Evolutionary conservation across 768 basidiomycete genomes (phyloP).

Genomic region (Boletus insuetus): DNA sequence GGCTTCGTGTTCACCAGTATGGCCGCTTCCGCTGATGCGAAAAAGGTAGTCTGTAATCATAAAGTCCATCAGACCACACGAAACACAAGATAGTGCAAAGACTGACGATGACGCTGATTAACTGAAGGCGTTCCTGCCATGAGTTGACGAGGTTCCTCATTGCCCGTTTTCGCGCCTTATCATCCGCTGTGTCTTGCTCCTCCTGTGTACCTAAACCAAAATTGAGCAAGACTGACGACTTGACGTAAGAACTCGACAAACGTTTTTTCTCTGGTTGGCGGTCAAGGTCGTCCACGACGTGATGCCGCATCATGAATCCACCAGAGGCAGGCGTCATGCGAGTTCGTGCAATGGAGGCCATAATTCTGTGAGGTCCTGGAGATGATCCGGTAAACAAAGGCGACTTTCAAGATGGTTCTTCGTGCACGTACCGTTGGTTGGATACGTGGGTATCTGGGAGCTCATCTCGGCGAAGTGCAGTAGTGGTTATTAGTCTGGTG

Average conservation of each 20-base stretch:
- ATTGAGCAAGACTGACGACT: neutral
- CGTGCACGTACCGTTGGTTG: slow-evolving; percentile 6
- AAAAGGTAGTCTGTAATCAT: slow-evolving; percentile 52
- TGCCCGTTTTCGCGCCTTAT: slow-evolving; percentile 41
- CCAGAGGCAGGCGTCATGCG: slow-evolving; percentile 8
- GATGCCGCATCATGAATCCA: slow-evolving; percentile 19
- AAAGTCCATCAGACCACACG: neutral
- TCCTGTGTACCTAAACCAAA: slow-evolving; percentile 40
- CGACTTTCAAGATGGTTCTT: neutral
- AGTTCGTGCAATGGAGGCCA: slow-evolving; percentile 6
- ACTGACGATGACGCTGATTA: slow-evolving; percentile 58
- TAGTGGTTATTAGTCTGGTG: neutral
- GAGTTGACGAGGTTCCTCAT: slow-evolving; percentile 51
- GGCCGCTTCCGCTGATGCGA: slow-evolving; percentile 55
- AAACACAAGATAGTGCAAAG: neutral
- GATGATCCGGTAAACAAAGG: neutral
- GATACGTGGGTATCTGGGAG: neutral
- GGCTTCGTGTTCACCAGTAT: slow-evolving; percentile 47
- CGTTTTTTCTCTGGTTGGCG: slow-evolving; percentile 12
- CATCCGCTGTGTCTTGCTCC: slow-evolving; percentile 50
- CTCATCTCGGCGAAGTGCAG: too few relatives aligned
- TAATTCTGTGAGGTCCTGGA: slow-evolving; percentile 10
- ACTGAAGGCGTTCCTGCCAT: slow-evolving; percentile 62
- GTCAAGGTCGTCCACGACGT: slow-evolving; percentile 5
- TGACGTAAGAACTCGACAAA: slow-evolving; percentile 5